Conservation (phyloP, 768 basidiomycete genomes). For the Phlebiopsis gigantea region DNA sequence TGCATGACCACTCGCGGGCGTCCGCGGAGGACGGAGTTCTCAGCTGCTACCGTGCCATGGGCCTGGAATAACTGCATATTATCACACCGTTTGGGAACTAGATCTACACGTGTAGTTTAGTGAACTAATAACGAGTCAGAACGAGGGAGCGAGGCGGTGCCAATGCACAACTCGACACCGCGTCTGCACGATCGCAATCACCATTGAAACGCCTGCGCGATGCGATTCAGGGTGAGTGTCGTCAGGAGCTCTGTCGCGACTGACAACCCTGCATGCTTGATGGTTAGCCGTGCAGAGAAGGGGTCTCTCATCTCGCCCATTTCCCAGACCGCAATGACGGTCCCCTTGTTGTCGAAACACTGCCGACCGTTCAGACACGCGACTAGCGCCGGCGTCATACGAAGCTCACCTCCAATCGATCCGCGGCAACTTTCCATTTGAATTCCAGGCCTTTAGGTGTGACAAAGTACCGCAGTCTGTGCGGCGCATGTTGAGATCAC, state of each 20-base stretch:
- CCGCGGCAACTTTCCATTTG: conserved; percentile 66
- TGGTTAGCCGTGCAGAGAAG: conserved; percentile 53
- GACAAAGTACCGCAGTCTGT: conserved; percentile 52
- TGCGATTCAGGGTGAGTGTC: conserved; percentile 68
- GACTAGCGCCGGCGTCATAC: not conserved
- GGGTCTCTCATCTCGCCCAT: conserved; percentile 49
- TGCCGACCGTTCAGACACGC: conserved; percentile 21
- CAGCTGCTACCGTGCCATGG: not conserved
- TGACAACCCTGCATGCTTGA: conserved; percentile 52
- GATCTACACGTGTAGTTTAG: conserved; percentile 1
- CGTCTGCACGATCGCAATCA: conserved; percentile 9
- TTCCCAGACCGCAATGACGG: conserved; percentile 62
- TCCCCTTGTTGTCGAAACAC: conserved; percentile 61
- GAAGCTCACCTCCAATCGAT: conserved; percentile 62
- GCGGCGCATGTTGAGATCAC: not conserved
- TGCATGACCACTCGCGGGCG: not conserved
- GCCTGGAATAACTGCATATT: not conserved
- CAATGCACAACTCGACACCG: not conserved
- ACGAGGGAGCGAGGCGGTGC: not conserved
- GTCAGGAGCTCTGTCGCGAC: conserved; percentile 75
- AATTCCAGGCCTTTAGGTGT: conserved; percentile 63
- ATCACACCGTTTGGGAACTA: not conserved
- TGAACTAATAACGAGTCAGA: not conserved
- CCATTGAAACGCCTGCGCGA: conserved; percentile 61
- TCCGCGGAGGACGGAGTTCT: not conserved